A percentile compares a stretch with the other conserved stretches of the same genome.
phyloP scores from a whole-genome alignment of 345 rosid species.

The sweet orange (Citrus sinensis) region DVS_A1.0 CM039162.1:23463001-23463500 shows the following conservation, averaged over 20 bases:
- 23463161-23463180: conserved; percentile 96
- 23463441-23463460: neutral
- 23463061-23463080: conserved; percentile 96
- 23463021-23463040: conserved; percentile 91
- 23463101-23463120: conserved; percentile 83
- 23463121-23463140: conserved; percentile 92
- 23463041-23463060: conserved; percentile 84
- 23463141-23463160: conserved; percentile 99
- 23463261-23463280: neutral
- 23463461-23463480: neutral
- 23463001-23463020: conserved; percentile 39
- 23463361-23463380: neutral
- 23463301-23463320: neutral
- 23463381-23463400: neutral
- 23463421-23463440: neutral
- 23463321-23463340: neutral
- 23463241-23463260: neutral
- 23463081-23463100: conserved; percentile 97
- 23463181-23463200: conserved; percentile 98
- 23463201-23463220: conserved; percentile 91
- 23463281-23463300: neutral
- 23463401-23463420: neutral
- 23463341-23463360: neutral
- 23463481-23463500: neutral
- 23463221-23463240: conserved; percentile 78